These are phyloP conservation scores for Yamadazyma diospyri DNA, from an alignment of 1,139 yeast genomes.

Conservation along the genomic window DNA sequence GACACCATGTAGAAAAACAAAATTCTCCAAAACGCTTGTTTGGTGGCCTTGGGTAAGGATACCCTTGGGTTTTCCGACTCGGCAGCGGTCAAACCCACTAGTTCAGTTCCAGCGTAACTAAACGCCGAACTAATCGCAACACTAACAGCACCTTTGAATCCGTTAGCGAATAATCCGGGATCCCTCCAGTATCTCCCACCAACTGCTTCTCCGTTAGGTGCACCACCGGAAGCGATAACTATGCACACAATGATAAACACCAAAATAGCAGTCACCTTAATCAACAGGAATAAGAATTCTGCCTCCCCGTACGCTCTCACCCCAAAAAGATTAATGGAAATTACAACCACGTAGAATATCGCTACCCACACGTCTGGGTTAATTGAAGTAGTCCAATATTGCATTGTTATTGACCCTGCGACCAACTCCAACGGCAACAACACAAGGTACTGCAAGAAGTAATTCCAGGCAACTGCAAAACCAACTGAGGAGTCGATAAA, in stretches of 20 bases:
- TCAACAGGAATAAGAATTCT: constrained; percentile 35
- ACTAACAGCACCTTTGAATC: constrained; percentile 40
- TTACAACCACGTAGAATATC: constrained; percentile 33
- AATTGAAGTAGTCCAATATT: constrained; percentile 35
- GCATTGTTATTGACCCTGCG: constrained; percentile 38
- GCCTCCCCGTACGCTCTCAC: constrained; percentile 46
- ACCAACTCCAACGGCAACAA: constrained; percentile 34
- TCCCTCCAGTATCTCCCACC: constrained; percentile 39
- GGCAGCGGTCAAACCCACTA: constrained; percentile 40
- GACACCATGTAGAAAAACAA: constrained; percentile 38
- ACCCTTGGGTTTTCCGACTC: constrained; percentile 39
- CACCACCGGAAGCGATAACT: constrained; percentile 42
- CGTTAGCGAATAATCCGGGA: constrained; percentile 42
- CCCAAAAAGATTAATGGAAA: constrained; percentile 37
- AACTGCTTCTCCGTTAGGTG: constrained; percentile 33
- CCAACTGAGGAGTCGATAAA: constrained; percentile 41
- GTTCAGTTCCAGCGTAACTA: constrained; percentile 41
- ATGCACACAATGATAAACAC: constrained; percentile 41
- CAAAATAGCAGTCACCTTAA: constrained; percentile 37
- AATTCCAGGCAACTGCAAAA: constrained; percentile 45
- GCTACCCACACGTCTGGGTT: constrained; percentile 41
- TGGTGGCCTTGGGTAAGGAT: constrained; percentile 38
- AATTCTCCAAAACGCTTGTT: constrained; percentile 46
- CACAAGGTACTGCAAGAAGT: constrained; percentile 38
- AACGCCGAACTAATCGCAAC: constrained; percentile 44